Evolutionary conservation across 2,329 filamentous ascomycete genomes (phyloP).

Genomic region (Aspergillus sp.): DNA sequence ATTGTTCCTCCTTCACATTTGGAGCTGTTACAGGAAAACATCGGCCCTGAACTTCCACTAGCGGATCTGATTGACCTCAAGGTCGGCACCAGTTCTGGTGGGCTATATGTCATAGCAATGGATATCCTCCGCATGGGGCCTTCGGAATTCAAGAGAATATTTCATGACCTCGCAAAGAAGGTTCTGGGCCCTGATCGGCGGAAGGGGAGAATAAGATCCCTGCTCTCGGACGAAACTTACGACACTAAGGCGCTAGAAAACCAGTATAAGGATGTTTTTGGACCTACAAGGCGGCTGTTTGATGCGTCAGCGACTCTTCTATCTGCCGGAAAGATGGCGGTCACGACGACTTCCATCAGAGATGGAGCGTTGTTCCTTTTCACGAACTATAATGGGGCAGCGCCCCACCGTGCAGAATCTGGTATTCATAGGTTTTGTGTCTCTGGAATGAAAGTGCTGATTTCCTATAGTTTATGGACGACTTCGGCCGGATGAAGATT

Average conservation of each 20-base stretch:
- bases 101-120: constrained; percentile 1
- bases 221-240: constrained; percentile 8
- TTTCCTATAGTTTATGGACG: not conserved
- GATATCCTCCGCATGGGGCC: constrained; percentile 1
- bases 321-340: not conserved
- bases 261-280: constrained; percentile 6
- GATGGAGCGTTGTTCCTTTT: constrained; percentile 2
- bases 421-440: not conserved
- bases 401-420: constrained; percentile 1
- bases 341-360: constrained; percentile 2
- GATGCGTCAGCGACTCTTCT: not conserved
- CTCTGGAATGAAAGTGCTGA: not conserved
- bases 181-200: not conserved
- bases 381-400: constrained; percentile 4
- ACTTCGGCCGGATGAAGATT: constrained; percentile 2
- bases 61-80: constrained; percentile 5
- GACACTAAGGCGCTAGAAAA: constrained; percentile 4
- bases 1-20: constrained; percentile 14
- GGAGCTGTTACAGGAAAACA: constrained; percentile 10
- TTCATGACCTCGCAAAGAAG: not conserved
- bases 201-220: not conserved
- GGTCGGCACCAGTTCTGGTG: constrained; percentile 5
- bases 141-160: constrained; percentile 1
- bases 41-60: constrained; percentile 2
- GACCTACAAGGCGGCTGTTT: not conserved